Evolutionary conservation across 1,139 yeast species (phyloP).

Genomic region (Candida tunisiensis): DNA sequence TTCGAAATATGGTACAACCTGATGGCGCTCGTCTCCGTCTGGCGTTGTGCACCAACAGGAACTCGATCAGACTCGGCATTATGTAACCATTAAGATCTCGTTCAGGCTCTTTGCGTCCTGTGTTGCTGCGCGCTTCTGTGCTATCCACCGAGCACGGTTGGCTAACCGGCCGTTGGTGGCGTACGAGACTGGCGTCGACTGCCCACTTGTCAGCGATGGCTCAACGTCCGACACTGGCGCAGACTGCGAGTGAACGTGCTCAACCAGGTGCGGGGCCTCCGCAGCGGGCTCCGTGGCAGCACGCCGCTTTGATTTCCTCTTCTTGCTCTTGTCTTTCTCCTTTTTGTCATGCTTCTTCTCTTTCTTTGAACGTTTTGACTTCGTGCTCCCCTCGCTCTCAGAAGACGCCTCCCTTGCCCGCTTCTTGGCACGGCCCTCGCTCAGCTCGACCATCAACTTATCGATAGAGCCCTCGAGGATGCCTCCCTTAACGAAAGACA

Average conservation of each 20-base stretch:
- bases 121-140: conserved; percentile 79
- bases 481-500: conserved; percentile 75
- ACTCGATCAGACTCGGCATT: no score
- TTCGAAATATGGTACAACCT: no score
- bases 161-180: conserved; percentile 61
- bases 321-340: conserved; percentile 41
- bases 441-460: conserved; percentile 24
- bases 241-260: no score
- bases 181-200: conserved; percentile 23
- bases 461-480: conserved; percentile 77
- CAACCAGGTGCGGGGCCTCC: no score
- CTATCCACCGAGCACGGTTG: conserved; percentile 72
- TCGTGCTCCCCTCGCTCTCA: conserved; percentile 4
- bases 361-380: conserved; percentile 12
- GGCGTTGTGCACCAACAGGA: no score
- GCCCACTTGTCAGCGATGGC: neutral
- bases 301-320: conserved; percentile 17
- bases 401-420: neutral
- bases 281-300: conserved; percentile 8
- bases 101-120: conserved; percentile 78
- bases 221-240: conserved; percentile 1
- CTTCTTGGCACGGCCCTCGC: conserved; percentile 9
- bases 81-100: conserved; percentile 74
- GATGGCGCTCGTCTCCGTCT: no score
- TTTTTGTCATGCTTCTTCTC: conserved; percentile 29